Evolutionary conservation across 306 rosid species (phyloP).

Genomic region (Ammopiptanthus mongolicus): DNA sequence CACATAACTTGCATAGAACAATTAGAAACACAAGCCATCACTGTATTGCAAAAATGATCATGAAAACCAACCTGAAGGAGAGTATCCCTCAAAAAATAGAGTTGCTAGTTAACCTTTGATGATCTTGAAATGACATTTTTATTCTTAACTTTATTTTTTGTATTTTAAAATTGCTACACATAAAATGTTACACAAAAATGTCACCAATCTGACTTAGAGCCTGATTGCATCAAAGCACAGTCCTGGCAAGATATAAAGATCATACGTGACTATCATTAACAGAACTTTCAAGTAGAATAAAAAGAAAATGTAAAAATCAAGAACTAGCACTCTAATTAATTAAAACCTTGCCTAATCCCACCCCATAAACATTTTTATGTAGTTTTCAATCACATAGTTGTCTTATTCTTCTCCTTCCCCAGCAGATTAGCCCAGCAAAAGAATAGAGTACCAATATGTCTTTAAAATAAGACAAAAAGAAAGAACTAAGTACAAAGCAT

Average conservation of each 20-base stretch:
- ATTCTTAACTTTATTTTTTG: too few species aligned
- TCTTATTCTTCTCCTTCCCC: neutral
- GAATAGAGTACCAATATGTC: neutral
- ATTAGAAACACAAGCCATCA: too few species aligned
- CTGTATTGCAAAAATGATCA: too few species aligned
- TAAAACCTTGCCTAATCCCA: neutral
- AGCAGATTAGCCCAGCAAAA: neutral
- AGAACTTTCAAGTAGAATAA: neutral
- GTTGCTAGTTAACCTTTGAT: too few species aligned
- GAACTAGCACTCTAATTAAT: neutral
- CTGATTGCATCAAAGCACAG: neutral
- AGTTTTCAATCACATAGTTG: neutral
- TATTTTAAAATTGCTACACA: too few species aligned
- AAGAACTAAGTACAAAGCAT: neutral
- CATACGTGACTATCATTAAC: neutral
- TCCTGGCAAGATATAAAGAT: neutral
- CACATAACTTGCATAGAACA: too few species aligned
- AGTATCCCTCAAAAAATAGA: too few species aligned
- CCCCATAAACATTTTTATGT: neutral
- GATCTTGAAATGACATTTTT: too few species aligned
- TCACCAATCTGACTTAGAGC: neutral
- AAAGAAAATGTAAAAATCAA: neutral
- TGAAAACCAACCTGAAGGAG: too few species aligned
- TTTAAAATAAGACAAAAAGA: neutral
- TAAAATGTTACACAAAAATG: too few species aligned